phyloP scores from a whole-genome alignment of 2,329 filamentous ascomycete species.

The Scedosporium minutisporum region DNA sequence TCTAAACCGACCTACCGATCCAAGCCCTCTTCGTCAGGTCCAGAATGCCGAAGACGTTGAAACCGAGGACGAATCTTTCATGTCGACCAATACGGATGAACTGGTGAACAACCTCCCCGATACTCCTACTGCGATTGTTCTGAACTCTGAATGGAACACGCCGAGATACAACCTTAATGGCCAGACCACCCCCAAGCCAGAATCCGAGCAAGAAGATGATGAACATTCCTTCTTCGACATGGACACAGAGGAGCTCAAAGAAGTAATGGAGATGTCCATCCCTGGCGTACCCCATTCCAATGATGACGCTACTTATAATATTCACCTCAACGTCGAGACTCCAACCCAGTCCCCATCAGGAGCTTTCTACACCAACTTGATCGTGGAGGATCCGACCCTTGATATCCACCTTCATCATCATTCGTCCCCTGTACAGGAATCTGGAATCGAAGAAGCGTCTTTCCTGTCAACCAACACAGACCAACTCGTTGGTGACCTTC shows the following conservation, averaged over 20 bases:
- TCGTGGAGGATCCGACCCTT: background rate
- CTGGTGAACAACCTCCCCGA: background rate
- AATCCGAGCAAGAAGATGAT: background rate
- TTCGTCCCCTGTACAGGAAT: background rate
- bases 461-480: background rate
- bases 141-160: background rate
- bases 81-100: conserved; percentile 1
- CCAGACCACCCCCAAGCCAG: no score
- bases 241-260: background rate
- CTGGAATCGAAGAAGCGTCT: background rate
- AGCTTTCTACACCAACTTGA: background rate
- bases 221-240: background rate
- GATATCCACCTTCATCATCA: background rate
- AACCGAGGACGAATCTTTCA: background rate
- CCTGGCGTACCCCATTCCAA: background rate
- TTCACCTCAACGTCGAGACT: background rate
- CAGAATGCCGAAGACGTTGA: background rate
- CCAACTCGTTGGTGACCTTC: background rate
- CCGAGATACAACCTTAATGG: background rate
- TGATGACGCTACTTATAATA: background rate
- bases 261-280: background rate
- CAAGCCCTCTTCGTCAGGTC: background rate
- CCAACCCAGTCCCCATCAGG: background rate
- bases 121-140: background rate
- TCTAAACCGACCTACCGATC: background rate